A percentile compares a stretch with the other conserved stretches of the same genome.
These are phyloP conservation scores for Leucoagaricus sp. DNA, from an alignment of 1,284 basidiomycete species.

Conservation along the genomic window DNA sequence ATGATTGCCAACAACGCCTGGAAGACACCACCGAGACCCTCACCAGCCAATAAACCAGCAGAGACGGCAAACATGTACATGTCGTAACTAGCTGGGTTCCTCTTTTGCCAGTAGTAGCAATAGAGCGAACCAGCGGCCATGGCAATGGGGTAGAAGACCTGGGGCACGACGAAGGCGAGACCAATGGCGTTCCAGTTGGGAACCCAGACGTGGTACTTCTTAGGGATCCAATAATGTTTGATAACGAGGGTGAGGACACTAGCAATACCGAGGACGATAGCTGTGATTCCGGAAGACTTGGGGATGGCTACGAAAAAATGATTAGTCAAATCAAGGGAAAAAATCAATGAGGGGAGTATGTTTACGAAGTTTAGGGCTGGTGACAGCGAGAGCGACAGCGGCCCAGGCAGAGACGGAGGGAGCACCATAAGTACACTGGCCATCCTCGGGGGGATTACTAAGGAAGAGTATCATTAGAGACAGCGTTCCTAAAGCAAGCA, in stretches of 20 bases:
- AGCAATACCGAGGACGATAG: constrained; percentile 54
- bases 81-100: constrained; percentile 46
- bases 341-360: neutral
- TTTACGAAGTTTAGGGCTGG: constrained; percentile 46
- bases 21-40: constrained; percentile 70
- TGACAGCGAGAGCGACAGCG: constrained; percentile 61
- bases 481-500: neutral
- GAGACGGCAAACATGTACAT: constrained; percentile 66
- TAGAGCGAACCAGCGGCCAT: constrained; percentile 49
- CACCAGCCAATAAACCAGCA: constrained; percentile 64
- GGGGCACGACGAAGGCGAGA: constrained; percentile 55
- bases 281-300: constrained; percentile 61
- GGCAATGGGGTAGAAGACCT: constrained; percentile 50
- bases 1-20: constrained; percentile 56
- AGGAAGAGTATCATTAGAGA: constrained; percentile 12
- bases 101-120: constrained; percentile 52
- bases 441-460: constrained; percentile 23
- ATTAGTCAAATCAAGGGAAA: neutral
- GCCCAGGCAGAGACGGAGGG: constrained; percentile 65
- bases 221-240: constrained; percentile 55
- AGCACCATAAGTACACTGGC: constrained; percentile 54
- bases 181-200: constrained; percentile 71
- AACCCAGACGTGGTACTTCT: constrained; percentile 53
- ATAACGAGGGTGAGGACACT: constrained; percentile 48
- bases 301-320: constrained; percentile 44